phyloP scores from a whole-genome alignment of 176 grass and related monocot species.

The Echinochloa phyllopogon region DNA sequence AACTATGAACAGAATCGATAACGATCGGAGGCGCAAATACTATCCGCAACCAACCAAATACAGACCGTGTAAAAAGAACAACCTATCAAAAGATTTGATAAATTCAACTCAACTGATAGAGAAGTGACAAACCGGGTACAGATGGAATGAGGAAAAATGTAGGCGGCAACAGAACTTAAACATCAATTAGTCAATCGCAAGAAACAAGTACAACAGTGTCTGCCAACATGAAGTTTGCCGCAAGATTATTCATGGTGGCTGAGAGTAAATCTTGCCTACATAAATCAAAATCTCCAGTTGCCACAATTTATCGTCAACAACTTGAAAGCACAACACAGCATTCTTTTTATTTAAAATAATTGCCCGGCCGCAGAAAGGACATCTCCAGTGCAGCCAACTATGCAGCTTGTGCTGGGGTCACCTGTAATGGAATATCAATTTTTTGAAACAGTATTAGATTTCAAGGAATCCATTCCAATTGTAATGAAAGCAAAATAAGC shows the following conservation, averaged over 20 bases:
- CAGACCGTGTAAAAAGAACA: background rate
- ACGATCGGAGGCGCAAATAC: no score
- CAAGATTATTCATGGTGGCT: conserved; percentile 43
- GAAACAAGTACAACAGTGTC: background rate
- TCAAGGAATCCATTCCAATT: no score
- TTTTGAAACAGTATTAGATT: conserved; percentile 3
- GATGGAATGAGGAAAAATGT: background rate
- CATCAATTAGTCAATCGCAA: background rate
- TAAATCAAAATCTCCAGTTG: conserved; percentile 21
- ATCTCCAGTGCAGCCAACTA: background rate
- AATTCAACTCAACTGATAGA: background rate
- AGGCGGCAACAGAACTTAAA: background rate
- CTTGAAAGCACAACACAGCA: conserved; percentile 1
- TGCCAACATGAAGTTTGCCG: conserved; percentile 3
- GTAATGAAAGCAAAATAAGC: background rate
- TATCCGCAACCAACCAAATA: no score
- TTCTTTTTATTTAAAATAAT: conserved; percentile 30
- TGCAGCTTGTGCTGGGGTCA: background rate
- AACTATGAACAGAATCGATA: no score
- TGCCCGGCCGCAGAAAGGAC: background rate
- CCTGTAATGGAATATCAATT: conserved; percentile 33
- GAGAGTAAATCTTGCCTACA: conserved; percentile 35
- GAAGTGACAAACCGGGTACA: background rate
- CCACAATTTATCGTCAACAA: conserved; percentile 34
- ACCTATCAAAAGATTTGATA: background rate